phyloP scores from a whole-genome alignment of 73 alveolate genomes.

The Effrenium voratum region DNA sequence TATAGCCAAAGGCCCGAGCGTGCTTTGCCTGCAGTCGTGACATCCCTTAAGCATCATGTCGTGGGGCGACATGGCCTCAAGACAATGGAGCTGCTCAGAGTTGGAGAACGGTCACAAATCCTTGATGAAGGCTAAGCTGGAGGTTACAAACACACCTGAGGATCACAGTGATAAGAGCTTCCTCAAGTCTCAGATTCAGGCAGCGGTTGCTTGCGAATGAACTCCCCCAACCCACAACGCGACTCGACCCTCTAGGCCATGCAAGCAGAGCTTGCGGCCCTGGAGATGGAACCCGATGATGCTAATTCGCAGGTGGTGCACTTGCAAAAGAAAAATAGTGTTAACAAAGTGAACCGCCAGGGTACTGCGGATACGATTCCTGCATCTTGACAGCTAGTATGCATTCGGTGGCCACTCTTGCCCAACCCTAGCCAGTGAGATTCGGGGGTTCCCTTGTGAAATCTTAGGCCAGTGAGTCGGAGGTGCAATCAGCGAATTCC shows the following conservation, averaged over 20 bases:
- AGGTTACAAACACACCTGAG: not conserved
- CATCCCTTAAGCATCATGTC: not conserved
- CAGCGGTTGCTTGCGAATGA: not conserved
- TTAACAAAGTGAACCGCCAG: no score
- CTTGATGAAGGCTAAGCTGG: not conserved
- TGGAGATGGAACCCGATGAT: not conserved
- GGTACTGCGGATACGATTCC: no score
- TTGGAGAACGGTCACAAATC: not conserved
- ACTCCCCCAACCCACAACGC: not conserved
- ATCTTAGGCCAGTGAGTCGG: no score
- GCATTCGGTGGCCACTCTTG: no score
- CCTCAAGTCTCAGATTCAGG: not conserved
- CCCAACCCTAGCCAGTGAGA: no score
- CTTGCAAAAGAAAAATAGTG: no score
- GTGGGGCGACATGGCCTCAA: not conserved
- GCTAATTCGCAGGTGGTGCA: not conserved
- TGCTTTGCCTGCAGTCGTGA: not conserved
- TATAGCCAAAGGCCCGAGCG: no score
- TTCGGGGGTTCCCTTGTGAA: no score
- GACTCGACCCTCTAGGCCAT: not conserved
- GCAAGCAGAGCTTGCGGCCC: not conserved
- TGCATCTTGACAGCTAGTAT: no score
- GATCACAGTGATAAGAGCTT: not conserved
- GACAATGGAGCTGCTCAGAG: conserved; percentile 27
- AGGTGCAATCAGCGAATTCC: no score